These are phyloP conservation scores for Lepiota venenata DNA, from an alignment of 768 basidiomycete species.

Conservation along the genomic window DNA sequence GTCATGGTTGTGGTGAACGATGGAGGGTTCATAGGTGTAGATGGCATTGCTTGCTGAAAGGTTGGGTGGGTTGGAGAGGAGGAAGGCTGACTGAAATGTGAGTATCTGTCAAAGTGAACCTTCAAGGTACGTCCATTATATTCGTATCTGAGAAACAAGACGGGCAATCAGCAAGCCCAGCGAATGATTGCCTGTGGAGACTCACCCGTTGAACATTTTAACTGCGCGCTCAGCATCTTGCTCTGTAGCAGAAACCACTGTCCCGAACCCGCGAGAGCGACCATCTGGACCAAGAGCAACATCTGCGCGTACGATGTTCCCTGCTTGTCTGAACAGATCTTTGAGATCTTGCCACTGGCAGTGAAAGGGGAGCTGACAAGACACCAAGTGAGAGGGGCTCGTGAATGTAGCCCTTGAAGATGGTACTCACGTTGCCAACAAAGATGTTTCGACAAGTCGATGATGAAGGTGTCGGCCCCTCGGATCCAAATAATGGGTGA, in stretches of 20 bases:
- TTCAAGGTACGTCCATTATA: constrained; percentile 85
- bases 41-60: constrained; percentile 12
- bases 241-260: constrained; percentile 82
- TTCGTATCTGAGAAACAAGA: constrained; percentile 58
- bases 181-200: constrained; percentile 15
- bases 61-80: neutral
- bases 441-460: constrained; percentile 57
- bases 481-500: constrained; percentile 13
- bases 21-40: neutral
- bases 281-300: constrained; percentile 87
- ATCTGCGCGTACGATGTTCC: constrained; percentile 87
- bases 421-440: constrained; percentile 75
- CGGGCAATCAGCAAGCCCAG: constrained; percentile 7
- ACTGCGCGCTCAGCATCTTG: constrained; percentile 83
- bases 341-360: constrained; percentile 99
- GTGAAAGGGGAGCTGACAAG: constrained; percentile 87
- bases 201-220: constrained; percentile 87
- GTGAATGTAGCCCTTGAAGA: constrained; percentile 8
- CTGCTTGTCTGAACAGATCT: constrained; percentile 90
- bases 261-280: constrained; percentile 89
- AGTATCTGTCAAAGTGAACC: constrained; percentile 89
- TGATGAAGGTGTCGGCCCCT: constrained; percentile 18
- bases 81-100: constrained; percentile 25
- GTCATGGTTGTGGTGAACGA: constrained; percentile 13
- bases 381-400: constrained; percentile 28